phyloP scores from a whole-genome alignment of 2,329 filamentous ascomycete species.

The Chaetomiaceae sp. region DNA sequence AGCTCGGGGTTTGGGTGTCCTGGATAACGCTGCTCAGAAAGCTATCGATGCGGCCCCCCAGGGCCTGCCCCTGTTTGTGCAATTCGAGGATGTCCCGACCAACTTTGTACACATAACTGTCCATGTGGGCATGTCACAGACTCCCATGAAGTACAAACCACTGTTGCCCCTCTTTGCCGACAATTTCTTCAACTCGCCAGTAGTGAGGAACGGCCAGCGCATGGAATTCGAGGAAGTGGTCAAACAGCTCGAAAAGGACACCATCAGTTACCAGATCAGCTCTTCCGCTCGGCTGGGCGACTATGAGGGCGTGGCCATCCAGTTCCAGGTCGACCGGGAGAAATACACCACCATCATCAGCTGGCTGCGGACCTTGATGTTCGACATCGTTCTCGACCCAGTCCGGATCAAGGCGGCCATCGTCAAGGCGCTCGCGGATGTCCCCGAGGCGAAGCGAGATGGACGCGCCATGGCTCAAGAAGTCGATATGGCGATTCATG shows the following conservation, averaged over 20 bases:
- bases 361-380: slow-evolving; percentile 83
- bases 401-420: slow-evolving; percentile 59
- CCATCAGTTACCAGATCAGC: slow-evolving; percentile 74
- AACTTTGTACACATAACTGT: slow-evolving; percentile 87
- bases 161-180: slow-evolving; percentile 79
- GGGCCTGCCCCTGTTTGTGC: slow-evolving; percentile 77
- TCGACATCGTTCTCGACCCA: slow-evolving; percentile 82
- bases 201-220: slow-evolving; percentile 68
- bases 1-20: slow-evolving; percentile 65
- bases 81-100: slow-evolving; percentile 90
- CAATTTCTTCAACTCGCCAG: slow-evolving; percentile 92
- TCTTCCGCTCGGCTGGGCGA: slow-evolving; percentile 67
- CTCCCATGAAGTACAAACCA: slow-evolving; percentile 80
- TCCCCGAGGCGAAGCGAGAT: slow-evolving; percentile 86
- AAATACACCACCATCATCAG: slow-evolving; percentile 79
- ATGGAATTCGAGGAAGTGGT: slow-evolving; percentile 91
- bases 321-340: slow-evolving; percentile 80
- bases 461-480: slow-evolving; percentile 65
- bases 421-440: slow-evolving; percentile 81
- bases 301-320: slow-evolving; percentile 73
- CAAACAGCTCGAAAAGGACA: slow-evolving; percentile 84
- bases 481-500: slow-evolving; percentile 73
- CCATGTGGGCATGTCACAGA: slow-evolving; percentile 69
- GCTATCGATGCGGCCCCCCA: slow-evolving; percentile 65
- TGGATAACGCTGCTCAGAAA: slow-evolving; percentile 67